A percentile compares a stretch with the other conserved stretches of the same genome.
These are phyloP conservation scores for Lenzites betulinus DNA, from an alignment of 768 basidiomycete genomes.

Conservation along the genomic window DNA sequence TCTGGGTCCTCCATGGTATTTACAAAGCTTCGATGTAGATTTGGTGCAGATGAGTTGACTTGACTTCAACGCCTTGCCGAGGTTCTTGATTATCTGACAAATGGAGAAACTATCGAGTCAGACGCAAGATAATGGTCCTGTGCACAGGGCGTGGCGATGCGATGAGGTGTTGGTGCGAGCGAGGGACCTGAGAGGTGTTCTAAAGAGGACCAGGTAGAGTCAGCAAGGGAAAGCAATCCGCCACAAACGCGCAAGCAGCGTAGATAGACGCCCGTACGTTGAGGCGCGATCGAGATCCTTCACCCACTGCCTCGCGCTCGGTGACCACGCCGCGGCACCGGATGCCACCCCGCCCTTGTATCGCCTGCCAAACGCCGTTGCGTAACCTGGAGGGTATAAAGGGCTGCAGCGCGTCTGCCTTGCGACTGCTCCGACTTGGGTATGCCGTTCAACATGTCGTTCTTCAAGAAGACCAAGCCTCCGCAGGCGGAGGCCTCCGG, in stretches of 20 bases:
- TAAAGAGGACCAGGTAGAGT: conserved; percentile 4
- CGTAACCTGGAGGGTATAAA: background rate
- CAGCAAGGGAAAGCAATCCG: conserved; percentile 3
- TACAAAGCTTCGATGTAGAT: background rate
- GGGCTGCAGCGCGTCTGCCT: background rate
- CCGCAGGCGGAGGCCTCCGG: conserved; percentile 7
- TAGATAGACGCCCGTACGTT: background rate
- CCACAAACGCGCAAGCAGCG: background rate
- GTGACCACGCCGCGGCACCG: background rate
- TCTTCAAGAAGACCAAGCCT: conserved; percentile 19
- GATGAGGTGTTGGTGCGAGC: background rate
- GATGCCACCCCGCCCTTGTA: background rate
- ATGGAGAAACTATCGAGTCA: background rate
- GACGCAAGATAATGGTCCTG: background rate
- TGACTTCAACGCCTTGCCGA: background rate
- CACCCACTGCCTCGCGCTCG: background rate
- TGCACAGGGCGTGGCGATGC: background rate
- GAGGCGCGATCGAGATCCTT: background rate
- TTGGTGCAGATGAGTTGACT: background rate
- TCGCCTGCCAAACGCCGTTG: background rate
- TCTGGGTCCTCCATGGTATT: conserved; percentile 38
- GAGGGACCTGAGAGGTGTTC: background rate
- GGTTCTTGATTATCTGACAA: background rate
- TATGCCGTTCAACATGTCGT: conserved; percentile 15
- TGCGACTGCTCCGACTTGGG: background rate